A percentile compares a stretch with the other conserved stretches of the same genome.
These are phyloP conservation scores for Russula olivacea DNA, from an alignment of 768 basidiomycete species.

Conservation along the genomic window DNA sequence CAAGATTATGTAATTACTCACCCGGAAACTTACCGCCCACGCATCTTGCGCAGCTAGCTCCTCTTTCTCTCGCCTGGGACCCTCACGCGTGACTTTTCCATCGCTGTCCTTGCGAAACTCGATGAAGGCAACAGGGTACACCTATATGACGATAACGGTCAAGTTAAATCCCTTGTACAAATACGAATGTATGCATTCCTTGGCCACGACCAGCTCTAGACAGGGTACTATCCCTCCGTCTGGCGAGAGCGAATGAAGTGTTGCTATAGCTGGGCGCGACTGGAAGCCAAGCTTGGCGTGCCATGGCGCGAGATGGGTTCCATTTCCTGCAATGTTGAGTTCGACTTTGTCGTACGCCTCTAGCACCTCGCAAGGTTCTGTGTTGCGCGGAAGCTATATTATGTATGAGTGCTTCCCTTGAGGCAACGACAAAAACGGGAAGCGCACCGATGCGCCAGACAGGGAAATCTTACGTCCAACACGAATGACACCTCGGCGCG, in stretches of 20 bases:
- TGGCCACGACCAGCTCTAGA: conserved; percentile 67
- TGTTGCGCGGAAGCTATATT: conserved; percentile 28
- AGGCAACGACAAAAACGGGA: neutral
- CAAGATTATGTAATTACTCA: neutral
- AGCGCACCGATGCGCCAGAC: conserved; percentile 64
- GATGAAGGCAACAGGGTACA: conserved; percentile 74
- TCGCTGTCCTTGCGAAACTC: conserved; percentile 51
- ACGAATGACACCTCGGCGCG: conserved; percentile 56
- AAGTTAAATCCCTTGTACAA: conserved; percentile 1
- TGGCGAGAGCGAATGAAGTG: conserved; percentile 67
- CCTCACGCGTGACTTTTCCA: conserved; percentile 46
- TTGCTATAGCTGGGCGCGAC: conserved; percentile 58
- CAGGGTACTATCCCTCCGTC: conserved; percentile 77
- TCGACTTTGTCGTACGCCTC: conserved; percentile 67
- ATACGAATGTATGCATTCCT: conserved; percentile 37
- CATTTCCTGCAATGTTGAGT: conserved; percentile 75
- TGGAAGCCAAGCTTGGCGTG: conserved; percentile 81
- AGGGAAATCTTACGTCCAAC: conserved; percentile 82
- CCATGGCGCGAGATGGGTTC: conserved; percentile 83
- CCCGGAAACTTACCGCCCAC: conserved; percentile 58
- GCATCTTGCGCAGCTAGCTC: conserved; percentile 52
- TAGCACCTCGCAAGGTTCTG: conserved; percentile 77
- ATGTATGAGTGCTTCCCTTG: conserved; percentile 41
- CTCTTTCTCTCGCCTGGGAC: conserved; percentile 65
- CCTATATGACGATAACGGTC: conserved; percentile 33